Evolutionary conservation across 106 monocot species (phyloP).

Genomic region (Ottelia alismoides): DNA sequence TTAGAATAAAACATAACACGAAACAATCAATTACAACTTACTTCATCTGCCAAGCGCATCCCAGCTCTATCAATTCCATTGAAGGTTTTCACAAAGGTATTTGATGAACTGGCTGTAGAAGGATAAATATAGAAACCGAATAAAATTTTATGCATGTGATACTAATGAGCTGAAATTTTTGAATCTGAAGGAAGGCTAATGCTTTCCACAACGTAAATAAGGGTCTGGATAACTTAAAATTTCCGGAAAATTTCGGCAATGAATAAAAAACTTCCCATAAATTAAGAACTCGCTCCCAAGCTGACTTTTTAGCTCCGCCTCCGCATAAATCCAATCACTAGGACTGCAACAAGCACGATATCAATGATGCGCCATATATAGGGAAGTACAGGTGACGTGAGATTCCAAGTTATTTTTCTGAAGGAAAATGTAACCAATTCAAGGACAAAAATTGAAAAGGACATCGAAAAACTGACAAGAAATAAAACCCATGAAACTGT

Average conservation of each 20-base stretch:
- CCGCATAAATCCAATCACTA: constrained; percentile 90
- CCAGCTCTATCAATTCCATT: constrained; percentile 89
- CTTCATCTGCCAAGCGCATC: constrained; percentile 87
- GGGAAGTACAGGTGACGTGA: no score
- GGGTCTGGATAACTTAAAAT: no score
- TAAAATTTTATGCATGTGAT: no score
- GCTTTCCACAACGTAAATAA: neutral
- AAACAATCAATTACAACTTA: constrained; percentile 10
- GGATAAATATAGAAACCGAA: no score
- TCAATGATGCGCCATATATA: no score
- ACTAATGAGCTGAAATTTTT: neutral
- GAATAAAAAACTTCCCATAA: constrained; percentile 60
- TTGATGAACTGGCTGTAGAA: constrained; percentile 83
- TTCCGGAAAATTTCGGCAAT: no score
- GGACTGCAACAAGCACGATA: constrained; percentile 38
- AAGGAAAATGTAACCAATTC: no score
- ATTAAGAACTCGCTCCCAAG: constrained; percentile 71
- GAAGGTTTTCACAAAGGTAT: constrained; percentile 72
- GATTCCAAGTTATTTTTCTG: no score
- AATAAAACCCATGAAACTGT: no score
- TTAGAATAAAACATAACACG: neutral
- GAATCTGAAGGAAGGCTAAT: neutral
- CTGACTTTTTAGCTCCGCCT: constrained; percentile 59
- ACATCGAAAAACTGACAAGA: no score
- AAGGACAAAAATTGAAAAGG: no score